Evolutionary conservation across 768 basidiomycete species (phyloP).

Genomic region (Chalciporus piperatus): DNA sequence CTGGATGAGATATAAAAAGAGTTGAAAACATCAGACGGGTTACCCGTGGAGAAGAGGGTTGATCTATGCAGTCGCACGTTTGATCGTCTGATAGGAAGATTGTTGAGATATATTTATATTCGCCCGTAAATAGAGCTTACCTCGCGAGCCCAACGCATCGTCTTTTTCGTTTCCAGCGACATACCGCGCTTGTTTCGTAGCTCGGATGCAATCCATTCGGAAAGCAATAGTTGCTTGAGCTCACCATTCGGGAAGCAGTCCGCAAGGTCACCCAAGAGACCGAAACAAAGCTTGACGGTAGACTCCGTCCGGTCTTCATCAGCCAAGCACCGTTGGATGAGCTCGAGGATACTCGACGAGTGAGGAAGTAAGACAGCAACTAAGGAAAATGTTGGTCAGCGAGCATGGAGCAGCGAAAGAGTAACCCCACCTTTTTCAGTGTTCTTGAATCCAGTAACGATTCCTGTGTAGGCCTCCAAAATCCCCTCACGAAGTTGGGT

Average conservation of each 20-base stretch:
- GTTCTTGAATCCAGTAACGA: constrained; percentile 87
- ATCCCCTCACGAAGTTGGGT: constrained; percentile 89
- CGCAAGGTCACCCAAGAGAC: constrained; percentile 90
- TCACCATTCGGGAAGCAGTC: constrained; percentile 81
- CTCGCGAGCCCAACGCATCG: constrained; percentile 91
- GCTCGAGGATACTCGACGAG: constrained; percentile 70
- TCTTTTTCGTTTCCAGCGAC: constrained; percentile 79
- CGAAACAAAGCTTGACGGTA: constrained; percentile 71
- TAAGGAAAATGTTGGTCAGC: constrained; percentile 4
- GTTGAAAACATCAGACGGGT: constrained; percentile 27
- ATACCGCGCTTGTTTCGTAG: constrained; percentile 73
- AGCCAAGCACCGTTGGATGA: constrained; percentile 70
- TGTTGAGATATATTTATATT: neutral
- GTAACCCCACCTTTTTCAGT: constrained; percentile 63
- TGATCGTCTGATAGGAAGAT: constrained; percentile 58
- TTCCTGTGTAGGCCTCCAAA: constrained; percentile 93
- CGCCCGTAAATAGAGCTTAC: constrained; percentile 40
- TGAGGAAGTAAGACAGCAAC: constrained; percentile 55
- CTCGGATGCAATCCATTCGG: constrained; percentile 75
- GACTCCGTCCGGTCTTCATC: constrained; percentile 86
- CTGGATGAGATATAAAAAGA: constrained; percentile 26
- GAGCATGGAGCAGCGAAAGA: neutral
- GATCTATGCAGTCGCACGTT: constrained; percentile 70
- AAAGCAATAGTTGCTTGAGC: constrained; percentile 74
- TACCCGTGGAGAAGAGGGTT: constrained; percentile 20